Evolutionary conservation across 768 basidiomycete genomes (phyloP), one percentile per base, ranked within the genome.

Genomic region (Cyclocybe cylindracea): DNA sequence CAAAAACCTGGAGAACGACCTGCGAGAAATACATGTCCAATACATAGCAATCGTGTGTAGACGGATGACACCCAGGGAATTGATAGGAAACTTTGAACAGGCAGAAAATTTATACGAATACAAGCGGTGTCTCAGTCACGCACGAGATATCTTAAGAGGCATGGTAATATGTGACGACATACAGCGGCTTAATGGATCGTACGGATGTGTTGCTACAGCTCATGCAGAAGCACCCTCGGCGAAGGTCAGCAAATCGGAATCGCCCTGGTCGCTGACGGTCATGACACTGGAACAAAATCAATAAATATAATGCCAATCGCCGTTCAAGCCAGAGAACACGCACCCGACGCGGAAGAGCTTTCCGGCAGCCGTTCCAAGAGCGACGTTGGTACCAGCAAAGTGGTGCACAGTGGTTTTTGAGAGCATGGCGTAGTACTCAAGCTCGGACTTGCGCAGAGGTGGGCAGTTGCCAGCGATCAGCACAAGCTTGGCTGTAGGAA

Each of bases 381-480:
- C 91, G 62, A 98, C 94, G 70, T 99, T 99, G 58, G 94, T 94
- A 58, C 97, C 97, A 58, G 86, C 80, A 72, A 97, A 99, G 79
- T 98, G 95, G 78, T 98, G 97, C 51, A 98, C 96, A 51, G 91
- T 86, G 51, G 96, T 98, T 82, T 99, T 99, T 61, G 94, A 97
- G 70, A 99, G 83, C 95, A 97, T 97, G 77, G 94, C 97, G 70
- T 98, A 99, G 82, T 98, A 99, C 80, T 99, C 97, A 53, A 99
- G 83, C 82, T 99, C 97, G 55, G 96, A 98, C 75, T 97, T 97
- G 74, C 97, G 93, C 57, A 99, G 85, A 57, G 97, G 97, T 52
- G 97, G 97, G 79, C 94, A 97, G 79, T 99, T 99, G 62, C 94
- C 95, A 66, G 96, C 94, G 69, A 99, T 97, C 72, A 99, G 78